phyloP scores from a whole-genome alignment of 2,329 filamentous ascomycete genomes.

The Fusarium nurragi region DNA sequence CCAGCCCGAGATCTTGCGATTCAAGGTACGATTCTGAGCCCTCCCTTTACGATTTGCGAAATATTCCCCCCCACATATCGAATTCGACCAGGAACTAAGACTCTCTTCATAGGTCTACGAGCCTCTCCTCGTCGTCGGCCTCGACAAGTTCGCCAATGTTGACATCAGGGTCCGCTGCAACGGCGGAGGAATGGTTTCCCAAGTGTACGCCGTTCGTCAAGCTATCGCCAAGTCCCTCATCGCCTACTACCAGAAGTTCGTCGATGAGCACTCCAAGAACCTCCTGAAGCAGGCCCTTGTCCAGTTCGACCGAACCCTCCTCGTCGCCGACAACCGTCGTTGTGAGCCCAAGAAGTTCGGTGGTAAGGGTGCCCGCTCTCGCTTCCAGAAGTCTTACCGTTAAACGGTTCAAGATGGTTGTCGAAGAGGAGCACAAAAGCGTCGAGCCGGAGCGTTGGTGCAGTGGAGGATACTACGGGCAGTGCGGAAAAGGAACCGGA shows the following conservation, averaged over 20 bases:
- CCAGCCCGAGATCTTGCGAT: conserved; percentile 95
- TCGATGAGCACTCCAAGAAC: conserved; percentile 99
- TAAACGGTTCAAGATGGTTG: conserved; percentile 61
- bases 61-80: not conserved
- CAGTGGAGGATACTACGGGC: conserved; percentile 41
- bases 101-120: conserved; percentile 81
- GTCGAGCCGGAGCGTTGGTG: conserved; percentile 35
- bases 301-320: conserved; percentile 94
- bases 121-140: conserved; percentile 93
- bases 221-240: conserved; percentile 85
- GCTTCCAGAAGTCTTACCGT: conserved; percentile 99
- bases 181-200: conserved; percentile 74
- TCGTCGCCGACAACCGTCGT: conserved; percentile 98
- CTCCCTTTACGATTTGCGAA: conserved; percentile 4
- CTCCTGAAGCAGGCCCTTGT: conserved; percentile 96
- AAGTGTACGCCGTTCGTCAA: conserved; percentile 91
- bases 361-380: conserved; percentile 91
- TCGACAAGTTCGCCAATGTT: conserved; percentile 96
- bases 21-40: conserved; percentile 74
- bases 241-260: conserved; percentile 99
- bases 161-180: conserved; percentile 97
- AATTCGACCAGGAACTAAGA: conserved; percentile 37
- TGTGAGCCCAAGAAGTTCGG: conserved; percentile 99
- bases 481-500: conserved; percentile 51
- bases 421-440: conserved; percentile 33